A percentile compares a stretch with the other conserved stretches of the same genome.
Conservation (phyloP, 257 asterid genomes). For the Cordia subcordata region DNA sequence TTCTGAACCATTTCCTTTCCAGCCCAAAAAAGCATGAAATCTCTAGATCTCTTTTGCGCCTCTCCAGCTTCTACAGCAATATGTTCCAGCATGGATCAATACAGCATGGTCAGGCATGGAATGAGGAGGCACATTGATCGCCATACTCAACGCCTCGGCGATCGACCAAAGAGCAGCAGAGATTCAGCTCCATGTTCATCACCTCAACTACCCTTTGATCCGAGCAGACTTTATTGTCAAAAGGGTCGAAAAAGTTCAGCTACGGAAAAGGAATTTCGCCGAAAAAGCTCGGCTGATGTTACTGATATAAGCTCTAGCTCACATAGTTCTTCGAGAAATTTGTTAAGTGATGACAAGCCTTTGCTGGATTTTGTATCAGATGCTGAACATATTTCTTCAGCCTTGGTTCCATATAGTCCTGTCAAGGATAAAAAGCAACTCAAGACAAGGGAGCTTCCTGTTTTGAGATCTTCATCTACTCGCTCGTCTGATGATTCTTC, state of each 20-base stretch:
- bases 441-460: conserved; percentile 3
- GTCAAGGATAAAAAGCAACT: conserved; percentile 12
- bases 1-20: neutral
- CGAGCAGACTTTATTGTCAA: conserved; percentile 26
- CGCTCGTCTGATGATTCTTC: conserved; percentile 17
- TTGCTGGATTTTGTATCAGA: conserved; percentile 21
- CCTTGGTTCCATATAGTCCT: conserved; percentile 21
- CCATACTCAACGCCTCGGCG: conserved; percentile 30
- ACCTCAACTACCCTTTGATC: conserved; percentile 58
- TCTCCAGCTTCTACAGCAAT: conserved; percentile 89
- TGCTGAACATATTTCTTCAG: conserved; percentile 17
- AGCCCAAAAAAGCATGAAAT: conserved; percentile 40
- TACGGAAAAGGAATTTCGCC: conserved; percentile 32
- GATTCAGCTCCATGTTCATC: conserved; percentile 44
- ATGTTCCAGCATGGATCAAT: conserved; percentile 70
- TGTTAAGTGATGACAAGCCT: conserved; percentile 38
- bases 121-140: conserved; percentile 27
- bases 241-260: conserved; percentile 24
- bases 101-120: conserved; percentile 43
- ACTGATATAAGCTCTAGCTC: conserved; percentile 23
- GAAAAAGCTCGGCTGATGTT: conserved; percentile 69
- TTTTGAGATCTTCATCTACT: conserved; percentile 41
- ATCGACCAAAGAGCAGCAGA: conserved; percentile 15
- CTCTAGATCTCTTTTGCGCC: conserved; percentile 70
- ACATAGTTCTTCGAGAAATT: conserved; percentile 28